Evolutionary conservation across 768 basidiomycete genomes (phyloP).

Genomic region (Mycena kentingensis): DNA sequence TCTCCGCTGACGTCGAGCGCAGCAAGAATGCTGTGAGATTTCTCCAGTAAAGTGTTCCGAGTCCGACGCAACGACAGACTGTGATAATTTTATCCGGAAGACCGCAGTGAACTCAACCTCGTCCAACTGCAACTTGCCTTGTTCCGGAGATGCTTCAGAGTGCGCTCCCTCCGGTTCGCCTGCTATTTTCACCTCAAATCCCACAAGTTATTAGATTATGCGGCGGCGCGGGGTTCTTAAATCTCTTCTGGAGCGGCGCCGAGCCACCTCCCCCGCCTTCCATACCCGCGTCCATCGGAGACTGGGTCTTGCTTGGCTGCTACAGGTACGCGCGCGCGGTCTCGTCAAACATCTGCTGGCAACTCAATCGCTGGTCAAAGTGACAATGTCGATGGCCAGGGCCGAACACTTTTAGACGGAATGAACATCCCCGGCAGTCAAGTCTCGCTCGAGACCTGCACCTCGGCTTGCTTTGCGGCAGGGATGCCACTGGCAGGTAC

Average conservation of each 20-base stretch:
- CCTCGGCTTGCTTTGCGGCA: conserved; percentile 58
- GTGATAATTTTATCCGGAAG: conserved; percentile 55
- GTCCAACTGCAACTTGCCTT: conserved; percentile 62
- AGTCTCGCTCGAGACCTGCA: conserved; percentile 59
- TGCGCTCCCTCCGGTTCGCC: no score
- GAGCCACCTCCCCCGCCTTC: conserved; percentile 56
- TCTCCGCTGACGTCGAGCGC: conserved; percentile 23
- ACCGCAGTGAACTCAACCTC: conserved; percentile 45
- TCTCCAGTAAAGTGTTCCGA: no score
- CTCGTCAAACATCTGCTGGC: no score
- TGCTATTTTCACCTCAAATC: no score
- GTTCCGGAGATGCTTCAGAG: conserved; percentile 60
- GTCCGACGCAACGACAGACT: no score
- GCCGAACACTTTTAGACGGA: conserved; percentile 40
- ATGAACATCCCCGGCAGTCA: conserved; percentile 39
- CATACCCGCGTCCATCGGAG: conserved; percentile 55
- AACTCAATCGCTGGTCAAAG: conserved; percentile 31
- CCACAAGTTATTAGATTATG: no score
- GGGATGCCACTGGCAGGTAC: conserved; percentile 32
- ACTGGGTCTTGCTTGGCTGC: conserved; percentile 75
- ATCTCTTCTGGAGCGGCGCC: conserved; percentile 64
- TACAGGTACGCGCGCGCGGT: conserved; percentile 68
- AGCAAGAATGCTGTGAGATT: conserved; percentile 57
- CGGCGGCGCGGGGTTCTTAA: conserved; percentile 59
- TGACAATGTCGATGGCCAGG: conserved; percentile 45